Conservation (phyloP, 176 grass and related monocot species). For the Miscanthus lutarioriparius region DNA sequence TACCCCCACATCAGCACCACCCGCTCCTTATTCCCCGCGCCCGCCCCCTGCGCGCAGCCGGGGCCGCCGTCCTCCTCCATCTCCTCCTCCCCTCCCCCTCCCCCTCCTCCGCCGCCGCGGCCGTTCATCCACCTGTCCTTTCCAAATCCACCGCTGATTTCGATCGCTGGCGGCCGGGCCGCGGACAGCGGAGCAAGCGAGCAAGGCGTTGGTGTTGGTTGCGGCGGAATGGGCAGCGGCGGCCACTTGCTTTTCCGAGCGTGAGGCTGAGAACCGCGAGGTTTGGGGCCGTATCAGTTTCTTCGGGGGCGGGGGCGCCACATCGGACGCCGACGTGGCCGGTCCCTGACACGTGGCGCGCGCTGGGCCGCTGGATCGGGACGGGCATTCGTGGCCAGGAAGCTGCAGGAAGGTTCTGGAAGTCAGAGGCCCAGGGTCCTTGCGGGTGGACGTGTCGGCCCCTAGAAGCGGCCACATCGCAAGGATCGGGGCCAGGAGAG, state of each 20-base stretch:
- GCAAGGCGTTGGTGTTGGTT: constrained; percentile 27
- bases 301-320: constrained; percentile 53
- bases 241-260: constrained; percentile 31
- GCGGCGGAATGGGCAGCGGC: constrained; percentile 30
- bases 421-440: constrained; percentile 30
- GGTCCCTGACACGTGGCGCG: constrained; percentile 43
- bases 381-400: constrained; percentile 62
- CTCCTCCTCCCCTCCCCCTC: constrained; percentile 52
- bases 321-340: constrained; percentile 56
- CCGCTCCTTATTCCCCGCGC: constrained; percentile 48
- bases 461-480: constrained; percentile 19
- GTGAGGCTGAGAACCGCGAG: constrained; percentile 48
- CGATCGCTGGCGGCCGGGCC: constrained; percentile 17
- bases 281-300: constrained; percentile 72
- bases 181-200: neutral
- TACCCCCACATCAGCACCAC: constrained; percentile 97
- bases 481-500: neutral
- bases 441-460: constrained; percentile 34
- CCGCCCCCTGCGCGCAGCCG: neutral
- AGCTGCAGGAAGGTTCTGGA: constrained; percentile 77
- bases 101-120: constrained; percentile 28
- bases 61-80: constrained; percentile 37
- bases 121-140: constrained; percentile 60
- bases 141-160: constrained; percentile 2
- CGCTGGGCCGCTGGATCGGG: constrained; percentile 45